A percentile compares a stretch with the other conserved stretches of the same genome.
phyloP scores from a whole-genome alignment of 1,284 basidiomycete genomes.

The Ustilago crameri region DNA sequence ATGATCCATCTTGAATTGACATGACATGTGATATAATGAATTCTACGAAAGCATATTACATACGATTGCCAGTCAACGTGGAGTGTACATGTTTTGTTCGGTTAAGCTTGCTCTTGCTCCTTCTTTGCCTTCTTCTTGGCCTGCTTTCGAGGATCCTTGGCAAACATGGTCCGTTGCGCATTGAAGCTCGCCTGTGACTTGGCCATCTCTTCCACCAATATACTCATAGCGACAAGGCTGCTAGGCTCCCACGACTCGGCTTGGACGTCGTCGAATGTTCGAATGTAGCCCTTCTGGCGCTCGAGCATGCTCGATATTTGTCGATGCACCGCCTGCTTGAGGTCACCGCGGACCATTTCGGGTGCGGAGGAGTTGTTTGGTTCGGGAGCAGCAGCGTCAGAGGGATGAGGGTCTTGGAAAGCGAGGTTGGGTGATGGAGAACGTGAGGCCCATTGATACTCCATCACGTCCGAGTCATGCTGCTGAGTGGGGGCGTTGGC shows the following conservation, averaged over 20 bases:
- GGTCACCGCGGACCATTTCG: neutral
- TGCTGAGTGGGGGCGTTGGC: neutral
- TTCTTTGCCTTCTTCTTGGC: slow-evolving; percentile 8
- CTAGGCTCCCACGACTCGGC: slow-evolving; percentile 23
- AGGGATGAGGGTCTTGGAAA: neutral
- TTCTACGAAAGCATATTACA: no score
- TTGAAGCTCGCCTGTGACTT: slow-evolving; percentile 29
- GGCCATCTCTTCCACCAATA: slow-evolving; percentile 31
- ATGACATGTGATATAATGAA: no score
- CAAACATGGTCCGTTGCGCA: slow-evolving; percentile 32
- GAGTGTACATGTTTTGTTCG: no score
- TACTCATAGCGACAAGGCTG: slow-evolving; percentile 21
- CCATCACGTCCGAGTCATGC: neutral
- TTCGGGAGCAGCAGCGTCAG: neutral
- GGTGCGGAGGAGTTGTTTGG: neutral
- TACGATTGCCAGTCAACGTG: no score
- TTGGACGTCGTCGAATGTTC: neutral
- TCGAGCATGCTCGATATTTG: slow-evolving; percentile 5
- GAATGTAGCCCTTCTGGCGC: neutral
- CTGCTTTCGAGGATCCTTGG: slow-evolving; percentile 27
- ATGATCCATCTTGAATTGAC: no score
- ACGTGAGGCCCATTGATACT: slow-evolving; percentile 15
- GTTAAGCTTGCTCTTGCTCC: no score
- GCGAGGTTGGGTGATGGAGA: neutral
- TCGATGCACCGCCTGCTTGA: slow-evolving; percentile 11